A percentile compares a stretch with the other conserved stretches of the same genome.
Conservation (phyloP, 179 eudicot species). For the Silene coronaria region DNA sequence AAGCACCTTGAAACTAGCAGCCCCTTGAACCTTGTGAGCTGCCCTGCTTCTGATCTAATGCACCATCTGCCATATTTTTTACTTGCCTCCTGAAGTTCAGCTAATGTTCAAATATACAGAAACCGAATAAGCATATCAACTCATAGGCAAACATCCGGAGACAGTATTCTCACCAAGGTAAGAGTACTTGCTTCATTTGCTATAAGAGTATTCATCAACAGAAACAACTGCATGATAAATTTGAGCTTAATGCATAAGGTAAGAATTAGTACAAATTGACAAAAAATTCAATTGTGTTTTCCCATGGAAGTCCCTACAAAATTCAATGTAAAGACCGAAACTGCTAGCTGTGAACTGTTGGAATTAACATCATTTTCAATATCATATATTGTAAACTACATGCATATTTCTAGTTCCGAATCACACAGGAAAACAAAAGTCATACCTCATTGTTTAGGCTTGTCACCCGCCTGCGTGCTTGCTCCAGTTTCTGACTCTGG, state of each 20-base stretch:
- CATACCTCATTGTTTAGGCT: conserved; percentile 66
- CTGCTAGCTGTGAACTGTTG: background rate
- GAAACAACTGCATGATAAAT: conserved; percentile 49
- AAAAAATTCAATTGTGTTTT: background rate
- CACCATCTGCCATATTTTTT: conserved; percentile 80
- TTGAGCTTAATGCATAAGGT: background rate
- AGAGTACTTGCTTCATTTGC: conserved; percentile 40
- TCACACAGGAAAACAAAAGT: background rate
- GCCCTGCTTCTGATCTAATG: conserved; percentile 49
- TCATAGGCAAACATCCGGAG: background rate
- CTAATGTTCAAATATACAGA: background rate
- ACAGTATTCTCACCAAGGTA: conserved; percentile 42
- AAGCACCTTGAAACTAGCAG: conserved; percentile 67
- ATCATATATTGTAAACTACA: background rate
- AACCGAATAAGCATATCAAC: background rate
- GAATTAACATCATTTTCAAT: background rate
- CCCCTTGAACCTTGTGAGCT: conserved; percentile 50
- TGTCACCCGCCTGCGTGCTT: conserved; percentile 58
- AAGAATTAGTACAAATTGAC: background rate
- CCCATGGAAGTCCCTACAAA: no score
- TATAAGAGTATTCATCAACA: conserved; percentile 56
- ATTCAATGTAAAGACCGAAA: no score
- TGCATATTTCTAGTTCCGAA: background rate
- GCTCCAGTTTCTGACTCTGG: conserved; percentile 67
- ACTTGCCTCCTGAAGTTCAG: conserved; percentile 54